A percentile compares a stretch with the other conserved stretches of the same genome.
Conservation (phyloP, 2,329 filamentous ascomycete species). For the Fusarium siculi region DNA sequence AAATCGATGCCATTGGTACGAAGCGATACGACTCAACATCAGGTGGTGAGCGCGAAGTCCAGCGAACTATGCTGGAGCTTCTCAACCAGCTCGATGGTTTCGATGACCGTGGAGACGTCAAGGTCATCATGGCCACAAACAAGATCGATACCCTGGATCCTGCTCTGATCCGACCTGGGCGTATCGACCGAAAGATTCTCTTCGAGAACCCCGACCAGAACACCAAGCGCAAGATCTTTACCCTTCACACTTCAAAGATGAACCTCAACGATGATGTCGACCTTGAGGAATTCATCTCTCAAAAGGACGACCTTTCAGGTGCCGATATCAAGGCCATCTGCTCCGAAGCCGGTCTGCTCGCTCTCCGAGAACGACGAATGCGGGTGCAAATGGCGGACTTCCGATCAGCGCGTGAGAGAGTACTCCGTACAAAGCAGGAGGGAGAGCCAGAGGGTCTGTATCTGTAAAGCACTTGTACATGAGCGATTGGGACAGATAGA, state of each 20-base stretch:
- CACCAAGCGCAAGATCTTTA: conserved; percentile 98
- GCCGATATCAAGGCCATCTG: conserved; percentile 99
- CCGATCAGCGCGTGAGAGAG: conserved; percentile 88
- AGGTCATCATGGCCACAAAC: conserved; percentile 99
- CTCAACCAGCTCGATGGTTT: conserved; percentile 99
- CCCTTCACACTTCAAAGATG: conserved; percentile 98
- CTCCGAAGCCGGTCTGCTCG: conserved; percentile 94
- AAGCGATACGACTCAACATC: conserved; percentile 99
- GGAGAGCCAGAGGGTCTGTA: conserved; percentile 98
- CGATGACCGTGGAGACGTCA: conserved; percentile 97
- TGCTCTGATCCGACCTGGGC: conserved; percentile 93
- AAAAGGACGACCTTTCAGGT: conserved; percentile 97
- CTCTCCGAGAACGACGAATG: conserved; percentile 94
- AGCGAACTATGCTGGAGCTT: conserved; percentile 97
- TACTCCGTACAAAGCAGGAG: conserved; percentile 98
- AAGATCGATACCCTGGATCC: conserved; percentile 99
- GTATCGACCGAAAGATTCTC: conserved; percentile 97
- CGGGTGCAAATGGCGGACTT: conserved; percentile 99
- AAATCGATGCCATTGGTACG: conserved; percentile 98
- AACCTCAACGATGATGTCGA: conserved; percentile 96
- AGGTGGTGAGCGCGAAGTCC: conserved; percentile 95
- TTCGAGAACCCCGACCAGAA: conserved; percentile 80
- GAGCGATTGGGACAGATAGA: conserved; percentile 36
- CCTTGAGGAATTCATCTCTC: conserved; percentile 96
- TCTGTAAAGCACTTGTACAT: conserved; percentile 71